A percentile compares a stretch with the other conserved stretches of the same genome.
phyloP scores from a whole-genome alignment of 176 grass and related monocot species.

The Oryza glaberrima region DNA sequence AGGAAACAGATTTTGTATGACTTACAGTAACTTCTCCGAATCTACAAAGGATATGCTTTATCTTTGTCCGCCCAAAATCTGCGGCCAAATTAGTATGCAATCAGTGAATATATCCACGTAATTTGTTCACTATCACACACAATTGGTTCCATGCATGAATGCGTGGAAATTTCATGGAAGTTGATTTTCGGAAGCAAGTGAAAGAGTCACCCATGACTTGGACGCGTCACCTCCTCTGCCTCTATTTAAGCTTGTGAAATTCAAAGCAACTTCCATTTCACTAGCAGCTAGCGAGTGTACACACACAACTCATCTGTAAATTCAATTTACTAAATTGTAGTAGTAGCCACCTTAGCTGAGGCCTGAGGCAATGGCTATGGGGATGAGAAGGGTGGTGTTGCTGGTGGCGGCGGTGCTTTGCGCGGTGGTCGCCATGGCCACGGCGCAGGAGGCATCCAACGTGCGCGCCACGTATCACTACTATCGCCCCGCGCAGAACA shows the following conservation, averaged over 20 bases:
- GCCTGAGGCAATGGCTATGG: not conserved
- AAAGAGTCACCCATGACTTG: no score
- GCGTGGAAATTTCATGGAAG: no score
- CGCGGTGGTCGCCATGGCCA: not conserved
- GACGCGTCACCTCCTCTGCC: no score
- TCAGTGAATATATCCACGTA: not conserved
- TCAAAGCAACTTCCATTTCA: fast-evolving
- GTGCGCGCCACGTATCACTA: slow-evolving; percentile 55
- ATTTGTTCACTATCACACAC: no score
- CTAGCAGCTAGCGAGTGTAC: no score
- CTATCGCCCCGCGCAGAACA: slow-evolving; percentile 44
- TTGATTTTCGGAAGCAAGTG: no score
- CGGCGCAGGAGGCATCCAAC: slow-evolving; percentile 42
- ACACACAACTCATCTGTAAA: not conserved
- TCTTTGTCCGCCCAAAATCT: not conserved
- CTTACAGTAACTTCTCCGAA: not conserved
- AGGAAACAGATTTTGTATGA: not conserved
- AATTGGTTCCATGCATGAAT: no score
- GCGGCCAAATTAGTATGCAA: not conserved
- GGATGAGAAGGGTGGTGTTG: no score
- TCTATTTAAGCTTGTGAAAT: not conserved
- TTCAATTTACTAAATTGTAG: no score
- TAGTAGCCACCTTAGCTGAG: not conserved
- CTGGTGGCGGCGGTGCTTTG: slow-evolving; percentile 30
- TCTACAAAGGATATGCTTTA: not conserved